Evolutionary conservation across 345 rosid species (phyloP).

Genomic region (Gossypium arboreum): DNA sequence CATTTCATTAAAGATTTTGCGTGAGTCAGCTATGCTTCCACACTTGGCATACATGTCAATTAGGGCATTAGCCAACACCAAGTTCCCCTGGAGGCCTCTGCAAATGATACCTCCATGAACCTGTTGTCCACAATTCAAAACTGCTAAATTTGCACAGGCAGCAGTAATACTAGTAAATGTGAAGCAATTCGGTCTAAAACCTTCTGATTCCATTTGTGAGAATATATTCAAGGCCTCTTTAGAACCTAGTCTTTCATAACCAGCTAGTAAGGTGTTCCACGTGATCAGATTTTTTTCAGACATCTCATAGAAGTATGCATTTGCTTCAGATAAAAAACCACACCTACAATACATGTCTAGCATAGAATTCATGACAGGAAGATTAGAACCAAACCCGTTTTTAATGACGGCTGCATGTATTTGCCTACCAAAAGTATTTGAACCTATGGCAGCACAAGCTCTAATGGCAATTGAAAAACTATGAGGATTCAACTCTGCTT

Average conservation of each 20-base stretch:
- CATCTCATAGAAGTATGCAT: constrained; percentile 63
- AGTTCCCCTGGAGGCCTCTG: constrained; percentile 53
- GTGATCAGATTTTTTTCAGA: constrained; percentile 62
- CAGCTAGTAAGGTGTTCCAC: constrained; percentile 83
- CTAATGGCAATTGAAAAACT: constrained; percentile 75
- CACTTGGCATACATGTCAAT: constrained; percentile 93
- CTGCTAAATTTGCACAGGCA: constrained; percentile 71
- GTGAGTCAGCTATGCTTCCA: constrained; percentile 57
- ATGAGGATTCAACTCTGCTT: constrained; percentile 50
- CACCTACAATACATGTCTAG: constrained; percentile 89
- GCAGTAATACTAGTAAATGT: constrained; percentile 72
- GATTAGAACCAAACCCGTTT: constrained; percentile 57
- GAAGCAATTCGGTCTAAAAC: constrained; percentile 68
- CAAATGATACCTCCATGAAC: constrained; percentile 66
- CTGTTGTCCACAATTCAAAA: constrained; percentile 67
- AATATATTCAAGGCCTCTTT: constrained; percentile 52
- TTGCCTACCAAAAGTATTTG: constrained; percentile 53
- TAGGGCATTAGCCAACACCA: constrained; percentile 64
- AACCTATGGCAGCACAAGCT: constrained; percentile 75
- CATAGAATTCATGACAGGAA: constrained; percentile 80
- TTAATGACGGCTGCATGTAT: constrained; percentile 55
- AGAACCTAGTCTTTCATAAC: constrained; percentile 58
- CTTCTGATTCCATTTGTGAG: constrained; percentile 55
- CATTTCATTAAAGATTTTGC: constrained; percentile 50
- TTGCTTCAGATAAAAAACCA: constrained; percentile 55